Conservation (phyloP, 192 early-diverging fungal species). For the Coemansia umbellata region DNA sequence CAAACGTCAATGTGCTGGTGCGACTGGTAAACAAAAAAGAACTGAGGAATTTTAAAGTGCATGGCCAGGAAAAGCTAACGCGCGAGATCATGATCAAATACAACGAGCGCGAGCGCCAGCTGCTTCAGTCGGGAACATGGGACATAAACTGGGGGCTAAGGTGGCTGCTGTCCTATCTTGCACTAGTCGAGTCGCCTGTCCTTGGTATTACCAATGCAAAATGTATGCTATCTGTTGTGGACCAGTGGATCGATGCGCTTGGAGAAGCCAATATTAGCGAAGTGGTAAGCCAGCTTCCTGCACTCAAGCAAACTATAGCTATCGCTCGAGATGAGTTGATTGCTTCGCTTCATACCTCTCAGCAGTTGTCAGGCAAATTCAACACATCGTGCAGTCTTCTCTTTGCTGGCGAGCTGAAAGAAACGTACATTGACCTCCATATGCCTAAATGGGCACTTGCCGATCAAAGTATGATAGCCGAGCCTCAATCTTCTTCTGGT, state of each 20-base stretch:
- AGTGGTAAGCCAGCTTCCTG: conserved; percentile 13
- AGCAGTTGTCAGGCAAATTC: conserved; percentile 30
- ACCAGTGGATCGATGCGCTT: conserved; percentile 25
- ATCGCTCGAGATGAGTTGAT: conserved; percentile 21
- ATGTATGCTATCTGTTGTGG: conserved; percentile 15
- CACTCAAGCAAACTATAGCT: conserved; percentile 4
- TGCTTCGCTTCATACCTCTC: conserved; percentile 1
- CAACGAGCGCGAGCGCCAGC: conserved; percentile 16
- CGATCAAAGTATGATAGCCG: neutral
- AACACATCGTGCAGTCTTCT: conserved; percentile 39
- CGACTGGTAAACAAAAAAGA: conserved; percentile 32
- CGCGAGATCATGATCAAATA: conserved; percentile 31
- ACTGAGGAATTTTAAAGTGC: conserved; percentile 24
- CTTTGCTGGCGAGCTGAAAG: conserved; percentile 30
- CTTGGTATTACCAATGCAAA: neutral
- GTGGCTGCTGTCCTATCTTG: conserved; percentile 39
- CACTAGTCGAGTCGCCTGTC: conserved; percentile 28
- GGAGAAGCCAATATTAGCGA: conserved; percentile 23
- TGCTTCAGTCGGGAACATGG: conserved; percentile 24
- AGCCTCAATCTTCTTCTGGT: neutral
- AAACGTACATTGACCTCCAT: conserved; percentile 11
- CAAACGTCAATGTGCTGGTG: conserved; percentile 23
- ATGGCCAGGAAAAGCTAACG: conserved; percentile 13
- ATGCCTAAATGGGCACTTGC: conserved; percentile 41
- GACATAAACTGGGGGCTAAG: conserved; percentile 38